A percentile compares a stretch with the other conserved stretches of the same genome.
Conservation (phyloP, 1,284 basidiomycete genomes). For the Pseudozyma tsukubaensis region DNA sequence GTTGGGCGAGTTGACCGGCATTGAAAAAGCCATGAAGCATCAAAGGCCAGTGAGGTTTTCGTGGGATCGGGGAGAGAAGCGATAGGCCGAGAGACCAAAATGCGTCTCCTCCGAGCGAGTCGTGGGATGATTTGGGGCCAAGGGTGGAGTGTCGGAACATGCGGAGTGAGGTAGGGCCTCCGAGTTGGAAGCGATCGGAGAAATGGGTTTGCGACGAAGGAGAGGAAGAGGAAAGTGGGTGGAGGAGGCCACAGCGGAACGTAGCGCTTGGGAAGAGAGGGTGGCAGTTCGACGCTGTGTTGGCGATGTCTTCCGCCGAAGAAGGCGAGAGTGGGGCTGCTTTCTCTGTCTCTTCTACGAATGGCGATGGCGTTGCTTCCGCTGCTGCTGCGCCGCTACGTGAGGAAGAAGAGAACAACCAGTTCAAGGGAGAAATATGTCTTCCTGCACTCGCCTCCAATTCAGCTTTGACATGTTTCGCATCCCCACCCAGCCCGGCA, state of each 20-base stretch:
- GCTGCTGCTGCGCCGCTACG: neutral
- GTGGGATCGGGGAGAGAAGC: slow-evolving; percentile 82
- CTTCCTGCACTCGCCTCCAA: slow-evolving; percentile 33
- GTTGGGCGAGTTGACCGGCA: slow-evolving; percentile 80
- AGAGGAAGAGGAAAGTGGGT: slow-evolving; percentile 48
- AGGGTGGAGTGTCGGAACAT: slow-evolving; percentile 86
- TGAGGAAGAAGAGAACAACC: slow-evolving; percentile 10
- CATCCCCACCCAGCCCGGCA: slow-evolving; percentile 63
- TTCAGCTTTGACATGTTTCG: slow-evolving; percentile 57
- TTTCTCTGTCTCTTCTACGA: slow-evolving; percentile 7
- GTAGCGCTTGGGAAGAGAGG: slow-evolving; percentile 33
- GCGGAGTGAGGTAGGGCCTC: slow-evolving; percentile 89
- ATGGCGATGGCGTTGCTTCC: slow-evolving; percentile 2
- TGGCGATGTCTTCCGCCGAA: neutral
- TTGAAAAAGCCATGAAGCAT: slow-evolving; percentile 88
- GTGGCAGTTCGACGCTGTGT: neutral
- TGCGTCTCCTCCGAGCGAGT: slow-evolving; percentile 89
- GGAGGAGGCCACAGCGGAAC: slow-evolving; percentile 48
- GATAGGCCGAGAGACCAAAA: slow-evolving; percentile 87
- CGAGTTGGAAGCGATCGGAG: slow-evolving; percentile 90
- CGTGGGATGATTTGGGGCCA: slow-evolving; percentile 80
- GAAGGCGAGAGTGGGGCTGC: neutral
- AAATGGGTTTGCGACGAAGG: slow-evolving; percentile 72
- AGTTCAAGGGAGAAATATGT: slow-evolving; percentile 22
- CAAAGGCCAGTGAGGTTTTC: slow-evolving; percentile 85